Evolutionary conservation across 179 eudicot genomes (phyloP), one percentile per base, ranked within the genome.

Genomic region (Beta lomatogona): DNA sequence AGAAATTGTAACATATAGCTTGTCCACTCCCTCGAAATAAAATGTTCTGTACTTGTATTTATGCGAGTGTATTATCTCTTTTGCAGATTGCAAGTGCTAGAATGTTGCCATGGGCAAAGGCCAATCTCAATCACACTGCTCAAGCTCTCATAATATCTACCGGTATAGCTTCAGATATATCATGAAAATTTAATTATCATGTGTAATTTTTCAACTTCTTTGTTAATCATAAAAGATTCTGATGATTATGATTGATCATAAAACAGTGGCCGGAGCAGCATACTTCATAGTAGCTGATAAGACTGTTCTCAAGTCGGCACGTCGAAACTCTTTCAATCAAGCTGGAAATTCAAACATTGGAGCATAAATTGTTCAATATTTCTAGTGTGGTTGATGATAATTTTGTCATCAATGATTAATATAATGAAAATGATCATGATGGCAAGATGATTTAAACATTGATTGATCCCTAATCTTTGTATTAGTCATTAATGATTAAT

Each of bases 81-180:
- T 11, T 83, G 88, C 91, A 91, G 97, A 18, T 93, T 61, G 93
- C 97, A 58, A 92, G 92, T 89, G 97, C 86, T 72, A 91, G 93
- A 85, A 90, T 92, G 93, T 77, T 93, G 71, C 93, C 98, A 69
- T 93, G 98, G 98, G 98, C 95, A 65, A 93, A 91, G 82, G 92
- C 97, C 73, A 81, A 91, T 83, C 98, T 95, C 75, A 95, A 92
- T 59, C 97, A 81, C 73, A 86, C 97, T 80, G 97, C 98, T 76
- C 97, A 95, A 80, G 97, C 97, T 86, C 97, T 93, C 83, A 92
- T 95, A 3, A 85, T 95, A 78, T 91, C 98, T 76, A 92, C 93
- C 60, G 97, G 94, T 93, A 81, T 75, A 31, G 16, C 22, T 68
- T 41, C 50, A 19, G 22, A 52, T 16, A 15, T 22, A 36, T 21